Base-by-base conservation (phyloP, 2,329 filamentous ascomycete species). In the Xylariaceae sp. region DNA sequence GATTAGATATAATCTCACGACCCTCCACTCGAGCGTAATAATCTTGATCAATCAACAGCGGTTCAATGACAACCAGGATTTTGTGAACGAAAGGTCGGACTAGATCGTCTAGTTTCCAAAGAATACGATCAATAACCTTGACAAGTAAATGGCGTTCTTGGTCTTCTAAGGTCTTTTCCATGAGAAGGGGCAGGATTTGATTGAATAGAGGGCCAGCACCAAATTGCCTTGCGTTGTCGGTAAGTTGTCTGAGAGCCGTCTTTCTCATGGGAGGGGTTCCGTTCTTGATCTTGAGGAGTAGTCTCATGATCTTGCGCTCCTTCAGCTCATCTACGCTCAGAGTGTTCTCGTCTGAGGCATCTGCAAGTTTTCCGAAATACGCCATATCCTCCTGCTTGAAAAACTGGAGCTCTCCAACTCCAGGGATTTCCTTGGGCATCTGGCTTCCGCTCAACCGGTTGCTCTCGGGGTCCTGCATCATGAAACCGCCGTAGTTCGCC, bases 311-410 rank as follows among this genome's bases (percentile, higher is more conserved):
- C 77, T 99, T 99, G 63, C 94, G 85, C 76, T 99, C 93, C 76
- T 99, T 97, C 55, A 99, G 78, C 70, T 99, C 93, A 53, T 99
- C 94, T 8, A 99, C 92, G 17, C 88, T 92, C 76, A 99, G 84
- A 18, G 86, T 82, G 68, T 93, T 95, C 76, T 99, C 94, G 67
- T 97, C 92, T 30, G 88, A 89, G 44, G 90, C 92, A 71, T 99
- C 94, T 18, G 96, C 93, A 47, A 99, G 84, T 78, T 99, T 97
- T 60, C 93, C 92, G 70, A 99, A 99, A 76, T 99, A 99, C 45
- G 90, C 88, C 92, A 97, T 97, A 74, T 99, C 94, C 74, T 99
- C 94, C 1, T 92, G 86, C 77, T 99, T 99, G 82, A 99, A 96
- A 73, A 97, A 99, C 67, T 97, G 92, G 55, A 99, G 78, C 73